Percentiles rank a stretch among this genome's conserved stretches.
These are phyloP conservation scores for Leonotis leonurus DNA, from an alignment of 257 asterid genomes.

Conservation along the genomic window DNA sequence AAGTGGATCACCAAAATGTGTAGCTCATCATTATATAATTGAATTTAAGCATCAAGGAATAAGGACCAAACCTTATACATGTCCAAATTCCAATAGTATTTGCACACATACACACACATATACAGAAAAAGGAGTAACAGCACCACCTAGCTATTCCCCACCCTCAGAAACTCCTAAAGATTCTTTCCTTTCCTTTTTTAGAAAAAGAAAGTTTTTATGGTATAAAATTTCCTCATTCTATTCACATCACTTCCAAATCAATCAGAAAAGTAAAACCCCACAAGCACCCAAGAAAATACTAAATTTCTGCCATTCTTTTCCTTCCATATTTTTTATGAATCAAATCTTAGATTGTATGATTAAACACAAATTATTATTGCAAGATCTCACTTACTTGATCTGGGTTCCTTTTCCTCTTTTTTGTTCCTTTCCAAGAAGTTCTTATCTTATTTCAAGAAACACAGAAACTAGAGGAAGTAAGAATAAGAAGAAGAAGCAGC, in stretches of 20 bases:
- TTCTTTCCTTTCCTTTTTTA: background rate
- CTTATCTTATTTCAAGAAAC: slow-evolving; percentile 16
- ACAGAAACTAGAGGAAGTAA: slow-evolving; percentile 15
- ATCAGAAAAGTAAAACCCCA: slow-evolving; percentile 19
- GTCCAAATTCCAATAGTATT: slow-evolving; percentile 13
- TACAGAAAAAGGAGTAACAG: slow-evolving; percentile 15
- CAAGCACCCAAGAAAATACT: slow-evolving; percentile 9
- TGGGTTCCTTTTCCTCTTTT: slow-evolving; percentile 20
- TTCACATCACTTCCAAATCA: too few species aligned
- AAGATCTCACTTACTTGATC: slow-evolving; percentile 41
- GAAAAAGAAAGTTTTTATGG: background rate
- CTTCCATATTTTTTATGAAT: background rate
- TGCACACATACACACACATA: background rate
- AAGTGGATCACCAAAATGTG: slow-evolving; percentile 11
- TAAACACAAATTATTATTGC: slow-evolving; percentile 2
- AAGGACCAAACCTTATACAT: slow-evolving; percentile 23
- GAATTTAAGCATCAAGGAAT: slow-evolving; percentile 23
- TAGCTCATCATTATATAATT: slow-evolving; percentile 7
- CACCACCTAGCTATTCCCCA: slow-evolving; percentile 16
- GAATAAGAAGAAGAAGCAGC: slow-evolving; percentile 20
- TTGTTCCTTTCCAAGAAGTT: background rate
- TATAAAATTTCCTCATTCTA: background rate
- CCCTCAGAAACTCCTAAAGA: slow-evolving; percentile 10
- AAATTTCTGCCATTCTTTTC: too few species aligned
- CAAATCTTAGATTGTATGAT: background rate